Evolutionary conservation across 1,284 basidiomycete species (phyloP), one percentile per base, ranked within the genome.

Genomic region (Leccinum fallax): DNA sequence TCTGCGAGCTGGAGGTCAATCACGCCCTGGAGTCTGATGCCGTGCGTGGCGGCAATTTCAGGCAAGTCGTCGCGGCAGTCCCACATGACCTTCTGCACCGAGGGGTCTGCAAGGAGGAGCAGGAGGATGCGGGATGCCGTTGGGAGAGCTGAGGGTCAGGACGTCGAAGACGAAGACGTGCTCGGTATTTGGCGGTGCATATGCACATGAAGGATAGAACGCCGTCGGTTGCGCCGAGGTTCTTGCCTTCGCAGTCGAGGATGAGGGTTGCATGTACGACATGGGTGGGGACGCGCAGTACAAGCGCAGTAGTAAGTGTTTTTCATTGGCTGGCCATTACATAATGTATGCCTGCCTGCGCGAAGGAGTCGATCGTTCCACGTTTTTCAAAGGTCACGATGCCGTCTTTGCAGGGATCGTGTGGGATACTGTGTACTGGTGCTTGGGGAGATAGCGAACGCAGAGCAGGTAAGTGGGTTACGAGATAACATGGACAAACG

Each of bases 131-230:
- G 69, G 43, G 11, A 46, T 6, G 43, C 13, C 62, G 10, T 65
- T 59, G 51, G 62, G 63, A 1, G 68, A 43, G 40, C 5, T 62
- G 55, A 80, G 72, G 32, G 74, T 62, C 58, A 77, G 66, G 57
- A 75, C 72, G 66, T 81, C 81, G 59, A 82, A 77, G 43, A 81
- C 63, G 67, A 76, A 82, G 61, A 81, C 71, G 54, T 74, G 65
- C 52, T 76, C 69, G 0, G 78, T 76, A 53, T 70, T 70, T 65
- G 24, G 72, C 66, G 0, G 79, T 77, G n/a, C 81, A 78, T 60
- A 82, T 71, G 58, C 78, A 78, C 62, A 82, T 70, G 59, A 82
- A 69, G 10, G 79, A 79, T 40, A 81, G 75, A 2, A 63, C 74
- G 43, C 81, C 80, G 6, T 68, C 73, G 2, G 60, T 66, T 26